Percentiles rank a stretch among this genome's conserved stretches.
phyloP scores from a whole-genome alignment of 1,284 basidiomycete genomes.

The Trametes hirsuta region DNA sequence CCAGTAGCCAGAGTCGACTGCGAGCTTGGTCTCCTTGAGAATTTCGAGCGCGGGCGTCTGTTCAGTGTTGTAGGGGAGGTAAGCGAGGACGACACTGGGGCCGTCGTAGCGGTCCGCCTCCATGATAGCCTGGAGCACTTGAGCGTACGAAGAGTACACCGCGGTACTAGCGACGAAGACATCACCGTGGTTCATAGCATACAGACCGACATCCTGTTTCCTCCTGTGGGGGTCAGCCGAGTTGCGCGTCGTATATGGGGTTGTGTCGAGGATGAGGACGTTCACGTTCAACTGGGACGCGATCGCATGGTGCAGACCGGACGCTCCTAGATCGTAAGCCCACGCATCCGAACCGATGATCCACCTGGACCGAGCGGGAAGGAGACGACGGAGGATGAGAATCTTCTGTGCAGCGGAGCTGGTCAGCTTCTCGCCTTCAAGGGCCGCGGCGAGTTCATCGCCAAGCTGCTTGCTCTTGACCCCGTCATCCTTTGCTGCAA shows the following conservation, averaged over 20 bases:
- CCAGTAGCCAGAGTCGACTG: conserved; percentile 97
- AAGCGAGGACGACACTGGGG: conserved; percentile 92
- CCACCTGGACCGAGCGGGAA: conserved; percentile 81
- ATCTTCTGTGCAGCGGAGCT: conserved; percentile 56
- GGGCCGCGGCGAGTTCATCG: conserved; percentile 56
- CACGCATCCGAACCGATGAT: conserved; percentile 98
- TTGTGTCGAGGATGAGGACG: conserved; percentile 93
- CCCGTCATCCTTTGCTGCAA: conserved; percentile 66
- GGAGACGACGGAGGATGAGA: conserved; percentile 61
- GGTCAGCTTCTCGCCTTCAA: conserved; percentile 50
- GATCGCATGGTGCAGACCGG: conserved; percentile 93
- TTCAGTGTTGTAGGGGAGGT: conserved; percentile 87
- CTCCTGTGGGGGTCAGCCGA: conserved; percentile 71
- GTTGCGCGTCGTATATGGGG: conserved; percentile 83
- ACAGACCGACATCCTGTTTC: conserved; percentile 93
- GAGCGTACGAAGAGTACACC: conserved; percentile 94
- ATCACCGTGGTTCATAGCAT: conserved; percentile 98
- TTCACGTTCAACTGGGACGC: conserved; percentile 92
- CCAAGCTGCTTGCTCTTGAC: conserved; percentile 64
- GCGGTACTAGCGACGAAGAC: conserved; percentile 96
- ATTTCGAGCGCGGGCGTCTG: conserved; percentile 84
- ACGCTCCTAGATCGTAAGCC: conserved; percentile 97
- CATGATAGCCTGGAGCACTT: conserved; percentile 90
- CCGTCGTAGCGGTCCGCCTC: conserved; percentile 93
- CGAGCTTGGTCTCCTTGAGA: conserved; percentile 96